These are phyloP conservation scores for Ophiorrhiza pumila DNA, from an alignment of 257 asterid species.

Conservation along the genomic window DNA sequence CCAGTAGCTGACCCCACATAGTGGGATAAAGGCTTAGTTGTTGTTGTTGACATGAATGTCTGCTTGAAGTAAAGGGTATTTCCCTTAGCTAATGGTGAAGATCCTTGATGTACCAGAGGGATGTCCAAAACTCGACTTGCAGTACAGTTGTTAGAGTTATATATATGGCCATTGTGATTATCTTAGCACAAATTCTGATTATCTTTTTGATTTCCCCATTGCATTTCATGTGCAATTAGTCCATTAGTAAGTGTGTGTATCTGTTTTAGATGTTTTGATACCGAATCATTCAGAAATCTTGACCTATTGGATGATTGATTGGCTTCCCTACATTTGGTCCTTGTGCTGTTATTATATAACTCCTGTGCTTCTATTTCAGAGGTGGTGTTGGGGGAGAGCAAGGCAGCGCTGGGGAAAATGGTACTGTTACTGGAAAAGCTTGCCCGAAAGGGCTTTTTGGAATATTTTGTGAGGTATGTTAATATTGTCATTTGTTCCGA, in stretches of 20 bases:
- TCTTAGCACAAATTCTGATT: neutral
- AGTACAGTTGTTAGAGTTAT: neutral
- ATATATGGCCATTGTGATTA: neutral
- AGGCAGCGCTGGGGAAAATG: conserved; percentile 71
- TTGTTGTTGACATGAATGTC: too few relatives aligned
- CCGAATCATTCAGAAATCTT: neutral
- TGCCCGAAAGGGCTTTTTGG: conserved; percentile 98
- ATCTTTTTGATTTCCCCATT: neutral
- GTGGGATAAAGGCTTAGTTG: too few relatives aligned
- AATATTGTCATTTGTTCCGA: conserved; percentile 10
- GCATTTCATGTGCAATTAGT: neutral
- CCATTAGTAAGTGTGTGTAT: neutral
- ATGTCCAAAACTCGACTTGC: neutral
- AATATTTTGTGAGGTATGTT: conserved; percentile 70
- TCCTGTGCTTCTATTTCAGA: conserved; percentile 39
- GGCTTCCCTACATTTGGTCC: neutral
- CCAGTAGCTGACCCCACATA: too few relatives aligned
- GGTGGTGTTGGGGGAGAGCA: conserved; percentile 83
- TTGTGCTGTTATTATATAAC: neutral
- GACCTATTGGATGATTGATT: neutral
- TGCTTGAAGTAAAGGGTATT: neutral
- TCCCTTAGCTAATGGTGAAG: neutral
- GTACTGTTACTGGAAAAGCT: conserved; percentile 87
- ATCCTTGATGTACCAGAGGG: neutral
- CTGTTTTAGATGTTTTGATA: neutral